Evolutionary conservation across 2,329 filamentous ascomycete genomes (phyloP), one percentile per base, ranked within the genome.

Genomic region (Phymatotrichopsis omnivora): DNA sequence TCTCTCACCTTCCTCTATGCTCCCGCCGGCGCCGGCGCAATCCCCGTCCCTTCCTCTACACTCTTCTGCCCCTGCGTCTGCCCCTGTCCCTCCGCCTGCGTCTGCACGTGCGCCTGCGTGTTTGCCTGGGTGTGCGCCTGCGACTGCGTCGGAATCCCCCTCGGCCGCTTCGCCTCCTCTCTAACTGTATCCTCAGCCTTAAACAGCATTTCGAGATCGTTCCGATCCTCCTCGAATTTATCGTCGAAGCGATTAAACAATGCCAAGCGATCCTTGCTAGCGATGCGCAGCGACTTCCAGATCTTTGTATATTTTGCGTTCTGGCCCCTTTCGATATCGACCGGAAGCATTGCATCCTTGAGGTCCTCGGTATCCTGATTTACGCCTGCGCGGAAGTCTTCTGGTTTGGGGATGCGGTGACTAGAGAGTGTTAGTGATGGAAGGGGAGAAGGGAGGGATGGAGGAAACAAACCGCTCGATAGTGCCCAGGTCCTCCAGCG

Each of bases 161-260:
- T 36, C 11, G 22, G 12, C n/a, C n/a, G n/a, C 24, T 44, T 44
- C 8, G 37, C 29, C 39, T 54, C 52, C 37, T 54, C 52, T 43
- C 45, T 47, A 8, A 38, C 22, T 34, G 51, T 54, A 24, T 50
- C 50, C 29, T 54, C 52, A 29, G 49, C 49, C 2, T 53, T 49
- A 14, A 50, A 51, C 7, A 55, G 29, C 47, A 55, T 55, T 36
- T 55, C 41, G 4, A 55, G 31, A 45, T 55, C 52, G 22, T 55
- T 53, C 35, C 51, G 45, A 16, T 50, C 44, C 31, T 53, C 51
- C 10, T 55, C 50, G 16, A 48, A 48, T 25, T 50, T 52, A 54
- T 86, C 80, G 44, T 94, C 86, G 36, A 94, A 82, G 63, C 82
- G 85, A 63, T 96, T 87, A 62, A 96, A 91, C 16, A 78, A 68